phyloP scores from a whole-genome alignment of 306 rosid species.

The Oemleria cerasiformis region DNA sequence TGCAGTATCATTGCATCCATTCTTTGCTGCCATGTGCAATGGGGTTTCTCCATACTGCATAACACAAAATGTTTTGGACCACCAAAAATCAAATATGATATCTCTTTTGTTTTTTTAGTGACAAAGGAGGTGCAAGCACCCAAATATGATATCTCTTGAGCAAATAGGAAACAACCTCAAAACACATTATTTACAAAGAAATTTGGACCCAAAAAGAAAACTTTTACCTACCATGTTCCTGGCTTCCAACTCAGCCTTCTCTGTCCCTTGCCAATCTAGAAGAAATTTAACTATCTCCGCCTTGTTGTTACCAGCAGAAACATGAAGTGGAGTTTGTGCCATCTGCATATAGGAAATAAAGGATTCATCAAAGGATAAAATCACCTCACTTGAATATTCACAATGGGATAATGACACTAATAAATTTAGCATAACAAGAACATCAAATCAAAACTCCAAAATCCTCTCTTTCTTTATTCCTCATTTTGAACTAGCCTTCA shows the following conservation, averaged over 20 bases:
- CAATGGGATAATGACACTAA: not conserved
- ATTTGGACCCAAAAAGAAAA: not conserved
- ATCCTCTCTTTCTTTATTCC: not conserved
- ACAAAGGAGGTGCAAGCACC: too few species aligned
- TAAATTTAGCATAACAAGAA: not conserved
- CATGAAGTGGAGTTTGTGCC: conserved; percentile 92
- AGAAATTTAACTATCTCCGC: conserved; percentile 73
- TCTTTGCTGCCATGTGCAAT: conserved; percentile 92
- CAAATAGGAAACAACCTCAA: too few species aligned
- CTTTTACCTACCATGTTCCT: conserved; percentile 67
- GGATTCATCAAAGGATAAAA: not conserved
- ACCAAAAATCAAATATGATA: conserved; percentile 10
- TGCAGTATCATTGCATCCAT: conserved; percentile 82
- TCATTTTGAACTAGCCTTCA: not conserved
- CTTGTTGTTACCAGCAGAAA: conserved; percentile 78
- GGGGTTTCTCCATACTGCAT: conserved; percentile 96
- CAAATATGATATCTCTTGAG: conserved; percentile 1
- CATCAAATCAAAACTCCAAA: not conserved
- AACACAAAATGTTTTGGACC: conserved; percentile 12
- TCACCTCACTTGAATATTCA: not conserved
- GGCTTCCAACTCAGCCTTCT: conserved; percentile 76
- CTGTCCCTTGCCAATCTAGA: conserved; percentile 73
- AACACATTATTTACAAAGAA: not conserved
- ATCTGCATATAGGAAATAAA: conserved; percentile 47
- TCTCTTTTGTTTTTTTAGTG: not conserved